Base-by-base conservation (phyloP, 1,284 basidiomycete species). In the Amylostereum areolatum region DNA sequence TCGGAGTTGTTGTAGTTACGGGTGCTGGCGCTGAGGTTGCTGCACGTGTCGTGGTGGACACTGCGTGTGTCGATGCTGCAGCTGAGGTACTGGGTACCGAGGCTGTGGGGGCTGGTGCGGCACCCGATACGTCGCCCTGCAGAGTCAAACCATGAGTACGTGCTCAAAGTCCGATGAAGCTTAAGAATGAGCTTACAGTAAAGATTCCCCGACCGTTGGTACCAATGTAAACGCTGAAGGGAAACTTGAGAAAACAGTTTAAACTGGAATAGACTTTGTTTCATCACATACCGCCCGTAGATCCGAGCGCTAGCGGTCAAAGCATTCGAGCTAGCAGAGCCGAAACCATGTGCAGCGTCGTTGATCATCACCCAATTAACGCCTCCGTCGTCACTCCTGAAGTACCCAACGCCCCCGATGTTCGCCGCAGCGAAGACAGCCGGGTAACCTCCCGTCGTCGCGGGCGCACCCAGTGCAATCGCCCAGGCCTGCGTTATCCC, bases 201-300 rank as follows among this genome's bases (percentile, higher is more conserved):
- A 79, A 83, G 48, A 82, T 82, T 28, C 81, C 81, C 42, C 80
- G 75, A 31, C 81, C 81, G 55, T 82, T 82, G 1, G 81, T 83
- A 3, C 81, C 81, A 43, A 83, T 72, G 57, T 82, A 83, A 1
- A 83, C 79, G 25, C 80, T 80, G 52, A 4, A 11, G 43, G 11
- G n/a, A 11, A 25, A 11, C 30, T 30, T 42, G 27, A 55, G 42
- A n/a, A 4, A n/a, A 9, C 8, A 7, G 35, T 10, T 11, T 31
- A 25, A 33, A 8, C 29, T n/a, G 27, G 18, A 3, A 10, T 37
- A 31, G 10, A 31, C 18, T 41, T 25, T 10, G 29, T 34, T 34
- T 7, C 7, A 46, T 18, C 3, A 43, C 18, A 25, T 18, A 77
- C 78, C 78, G 71, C 41, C 77, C 76, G 55, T 80, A 80, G 24